These are phyloP conservation scores for Ophiorrhiza pumila DNA, from an alignment of 257 asterid genomes.

Conservation along the genomic window DNA sequence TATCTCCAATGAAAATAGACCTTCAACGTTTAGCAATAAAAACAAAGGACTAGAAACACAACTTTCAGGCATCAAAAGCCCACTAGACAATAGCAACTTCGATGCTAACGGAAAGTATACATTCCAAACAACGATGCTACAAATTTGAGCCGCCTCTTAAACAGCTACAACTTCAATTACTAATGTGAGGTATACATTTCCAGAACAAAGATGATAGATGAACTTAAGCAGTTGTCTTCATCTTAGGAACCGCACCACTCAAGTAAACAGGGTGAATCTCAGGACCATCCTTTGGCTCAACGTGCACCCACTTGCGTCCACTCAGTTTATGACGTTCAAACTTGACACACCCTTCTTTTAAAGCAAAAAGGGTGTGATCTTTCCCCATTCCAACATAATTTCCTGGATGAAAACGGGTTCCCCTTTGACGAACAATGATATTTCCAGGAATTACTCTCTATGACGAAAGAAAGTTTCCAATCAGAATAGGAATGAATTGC, in stretches of 20 bases:
- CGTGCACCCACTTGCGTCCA: slow-evolving; percentile 93
- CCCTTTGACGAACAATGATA: slow-evolving; percentile 92
- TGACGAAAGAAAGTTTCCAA: slow-evolving; percentile 17
- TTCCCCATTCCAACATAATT: slow-evolving; percentile 77
- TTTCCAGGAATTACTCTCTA: slow-evolving; percentile 92
- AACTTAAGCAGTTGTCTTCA: slow-evolving; percentile 43
- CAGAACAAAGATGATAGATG: background rate
- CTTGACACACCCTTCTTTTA: slow-evolving; percentile 81
- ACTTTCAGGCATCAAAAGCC: no score
- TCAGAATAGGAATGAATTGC: background rate
- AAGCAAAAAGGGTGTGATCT: slow-evolving; percentile 87
- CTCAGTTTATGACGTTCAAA: slow-evolving; percentile 73
- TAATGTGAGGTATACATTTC: background rate
- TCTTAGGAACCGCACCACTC: slow-evolving; percentile 33
- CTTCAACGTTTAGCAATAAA: no score
- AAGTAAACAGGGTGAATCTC: slow-evolving; percentile 69
- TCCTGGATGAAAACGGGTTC: slow-evolving; percentile 92
- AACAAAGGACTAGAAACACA: no score
- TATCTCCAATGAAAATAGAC: no score
- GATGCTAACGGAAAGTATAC: no score
- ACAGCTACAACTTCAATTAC: background rate
- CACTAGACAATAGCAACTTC: no score
- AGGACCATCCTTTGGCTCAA: slow-evolving; percentile 82
- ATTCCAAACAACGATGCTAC: no score
- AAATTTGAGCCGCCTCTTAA: background rate